Conservation (phyloP, 1,139 yeast genomes). For the Nakaseomyces kungkrabaensis region DNA sequence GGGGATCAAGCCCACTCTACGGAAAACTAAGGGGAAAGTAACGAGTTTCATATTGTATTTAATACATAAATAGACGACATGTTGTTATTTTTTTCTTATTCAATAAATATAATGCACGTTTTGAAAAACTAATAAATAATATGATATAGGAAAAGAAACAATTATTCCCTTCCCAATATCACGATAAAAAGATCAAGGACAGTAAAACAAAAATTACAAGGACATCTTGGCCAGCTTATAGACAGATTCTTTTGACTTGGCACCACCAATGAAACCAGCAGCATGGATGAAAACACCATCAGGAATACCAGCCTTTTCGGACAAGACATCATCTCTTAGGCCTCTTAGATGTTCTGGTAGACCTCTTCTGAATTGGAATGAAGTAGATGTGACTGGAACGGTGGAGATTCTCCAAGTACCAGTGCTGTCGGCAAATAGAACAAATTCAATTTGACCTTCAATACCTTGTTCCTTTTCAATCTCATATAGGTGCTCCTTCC, state of each 20-base stretch:
- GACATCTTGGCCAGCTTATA: constrained; percentile 61
- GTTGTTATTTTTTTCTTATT: not conserved
- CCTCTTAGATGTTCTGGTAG: constrained; percentile 93
- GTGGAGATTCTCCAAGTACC: constrained; percentile 85
- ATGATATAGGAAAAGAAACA: not conserved
- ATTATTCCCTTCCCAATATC: no score
- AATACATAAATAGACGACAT: no score
- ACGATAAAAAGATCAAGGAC: not conserved
- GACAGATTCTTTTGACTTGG: constrained; percentile 70
- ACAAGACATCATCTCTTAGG: constrained; percentile 72
- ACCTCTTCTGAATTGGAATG: constrained; percentile 79
- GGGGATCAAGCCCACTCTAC: not conserved
- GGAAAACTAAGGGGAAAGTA: no score
- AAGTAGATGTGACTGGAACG: constrained; percentile 61
- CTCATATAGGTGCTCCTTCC: constrained; percentile 85
- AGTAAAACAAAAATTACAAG: constrained; percentile 3
- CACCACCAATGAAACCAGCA: constrained; percentile 96
- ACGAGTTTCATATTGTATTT: no score
- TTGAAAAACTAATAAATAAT: not conserved
- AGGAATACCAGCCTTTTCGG: constrained; percentile 61
- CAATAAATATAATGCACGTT: not conserved
- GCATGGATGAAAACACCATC: constrained; percentile 93
- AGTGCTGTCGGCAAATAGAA: constrained; percentile 65
- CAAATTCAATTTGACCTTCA: constrained; percentile 59
- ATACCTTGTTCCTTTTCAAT: constrained; percentile 54